A percentile compares a stretch with the other conserved stretches of the same genome.
Conservation (phyloP, 2,329 filamentous ascomycete species). For the Ophiobolus disseminans region DNA sequence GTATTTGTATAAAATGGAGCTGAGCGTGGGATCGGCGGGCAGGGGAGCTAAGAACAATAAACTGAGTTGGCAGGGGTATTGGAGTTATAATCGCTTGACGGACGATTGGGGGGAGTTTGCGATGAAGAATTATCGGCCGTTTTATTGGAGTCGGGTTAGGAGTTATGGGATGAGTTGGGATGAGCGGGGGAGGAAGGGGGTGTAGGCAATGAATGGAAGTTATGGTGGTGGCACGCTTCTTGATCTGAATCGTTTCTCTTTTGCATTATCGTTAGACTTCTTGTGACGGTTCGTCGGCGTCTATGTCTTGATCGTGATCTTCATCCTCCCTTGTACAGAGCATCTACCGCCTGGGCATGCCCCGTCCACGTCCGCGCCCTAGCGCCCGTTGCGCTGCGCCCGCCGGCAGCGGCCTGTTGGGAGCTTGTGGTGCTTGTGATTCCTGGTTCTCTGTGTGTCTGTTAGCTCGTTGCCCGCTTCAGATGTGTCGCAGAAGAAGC, state of each 20-base stretch:
- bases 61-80: slow-evolving; percentile 85
- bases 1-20: slow-evolving; percentile 85
- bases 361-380: slow-evolving; percentile 69
- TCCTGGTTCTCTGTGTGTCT: slow-evolving; percentile 78
- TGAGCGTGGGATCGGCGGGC: slow-evolving; percentile 71
- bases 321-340: slow-evolving; percentile 10
- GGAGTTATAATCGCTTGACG: slow-evolving; percentile 86
- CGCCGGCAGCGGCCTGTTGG: slow-evolving; percentile 68
- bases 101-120: slow-evolving; percentile 89
- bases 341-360: slow-evolving; percentile 80
- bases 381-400: slow-evolving; percentile 86
- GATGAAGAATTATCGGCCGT: slow-evolving; percentile 66
- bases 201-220: not conserved
- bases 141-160: slow-evolving; percentile 67
- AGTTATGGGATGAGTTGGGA: slow-evolving; percentile 60
- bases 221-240: not conserved
- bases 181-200: slow-evolving; percentile 21
- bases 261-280: slow-evolving; percentile 44
- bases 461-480: slow-evolving; percentile 24
- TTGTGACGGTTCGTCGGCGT: slow-evolving; percentile 18
- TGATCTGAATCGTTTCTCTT: slow-evolving; percentile 11
- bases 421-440: slow-evolving; percentile 82
- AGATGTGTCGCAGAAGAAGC: not conserved
- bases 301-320: slow-evolving; percentile 32
- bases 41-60: slow-evolving; percentile 78